Percentiles rank a stretch among this genome's conserved stretches.
phyloP scores from a whole-genome alignment of 495 filamentous ascomycete species.

The Penicillium diatomitis region DNA sequence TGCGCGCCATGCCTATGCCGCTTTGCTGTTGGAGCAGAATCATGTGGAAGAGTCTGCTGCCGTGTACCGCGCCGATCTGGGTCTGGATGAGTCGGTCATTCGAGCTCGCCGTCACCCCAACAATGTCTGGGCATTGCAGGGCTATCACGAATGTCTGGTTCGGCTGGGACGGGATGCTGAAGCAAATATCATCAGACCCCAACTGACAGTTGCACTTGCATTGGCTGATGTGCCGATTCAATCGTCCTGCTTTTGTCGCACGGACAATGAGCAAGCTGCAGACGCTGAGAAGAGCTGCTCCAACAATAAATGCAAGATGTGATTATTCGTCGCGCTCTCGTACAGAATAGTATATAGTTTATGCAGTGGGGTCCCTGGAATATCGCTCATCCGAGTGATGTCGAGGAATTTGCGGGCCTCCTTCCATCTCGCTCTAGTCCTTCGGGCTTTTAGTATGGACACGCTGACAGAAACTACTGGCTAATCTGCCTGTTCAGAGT shows the following conservation, averaged over 20 bases:
- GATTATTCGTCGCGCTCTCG: too few species aligned
- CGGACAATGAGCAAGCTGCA: slow-evolving; percentile 16
- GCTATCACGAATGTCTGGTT: slow-evolving; percentile 53
- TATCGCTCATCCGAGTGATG: too few species aligned
- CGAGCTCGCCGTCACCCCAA: slow-evolving; percentile 52
- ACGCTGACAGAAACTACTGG: too few species aligned
- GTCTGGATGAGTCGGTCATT: slow-evolving; percentile 45
- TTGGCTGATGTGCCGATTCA: slow-evolving; percentile 49
- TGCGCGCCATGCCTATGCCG: slow-evolving; percentile 55
- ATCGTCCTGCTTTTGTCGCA: slow-evolving; percentile 53
- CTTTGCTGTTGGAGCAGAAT: slow-evolving; percentile 53
- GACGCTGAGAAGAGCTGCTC: slow-evolving; percentile 7
- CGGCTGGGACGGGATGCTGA: slow-evolving; percentile 42
- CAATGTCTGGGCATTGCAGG: slow-evolving; percentile 62
- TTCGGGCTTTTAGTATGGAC: too few species aligned
- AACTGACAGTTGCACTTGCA: slow-evolving; percentile 41
- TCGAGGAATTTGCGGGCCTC: too few species aligned
- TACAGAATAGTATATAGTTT: too few species aligned
- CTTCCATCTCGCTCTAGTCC: too few species aligned
- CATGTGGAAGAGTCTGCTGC: slow-evolving; percentile 43
- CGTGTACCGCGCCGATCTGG: slow-evolving; percentile 53
- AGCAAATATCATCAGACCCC: slow-evolving; percentile 39
- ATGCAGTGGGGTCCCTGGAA: too few species aligned
- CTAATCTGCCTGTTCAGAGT: too few species aligned
- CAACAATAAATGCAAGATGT: slow-evolving; percentile 1